Base-by-base conservation (phyloP, 176 grass and related monocot genomes). In the Ensete glaucum region DNA sequence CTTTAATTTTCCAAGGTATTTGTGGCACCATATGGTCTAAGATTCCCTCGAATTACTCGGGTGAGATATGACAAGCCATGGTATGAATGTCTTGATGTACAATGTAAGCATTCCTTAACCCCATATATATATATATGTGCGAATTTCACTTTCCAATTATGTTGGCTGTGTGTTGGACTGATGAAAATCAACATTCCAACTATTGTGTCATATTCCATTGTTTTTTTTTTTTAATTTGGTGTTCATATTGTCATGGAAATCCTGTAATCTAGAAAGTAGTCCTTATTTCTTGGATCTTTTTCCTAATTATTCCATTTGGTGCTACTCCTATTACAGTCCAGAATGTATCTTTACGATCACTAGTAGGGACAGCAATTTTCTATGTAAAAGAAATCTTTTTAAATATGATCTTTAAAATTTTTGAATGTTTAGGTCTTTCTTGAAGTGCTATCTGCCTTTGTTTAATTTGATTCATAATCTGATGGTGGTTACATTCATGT, bases 61-160 rank as follows among this genome's bases (percentile, higher is more conserved):
- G 77, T 93, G 82, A 90, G 90, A 87, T 91, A 97, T 65, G 90
- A 97, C 80, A 97, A 97, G 72, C 90, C 94, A 86, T 97, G 94
- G 88, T 83, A 97, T 20, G 90, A 97, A 57, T 97, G 94, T 75
- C 86, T 97, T 79, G 85, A 97, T 88, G 85, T 97, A 59, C 89
- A 96, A 65, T 88, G 94, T 97, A 90, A 84, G 68, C 78, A 25
- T 55, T 74, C 59, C 5, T 81, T 88, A 55, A 73, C 43, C 13
- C 65, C 24, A 25, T 25, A 57, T 57, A 13, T 17, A 57, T 22
- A 65, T 65, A 64, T 70, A 11, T 49, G 3, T 10, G 9, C 2
- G 1, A 27, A 74, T 29, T 24, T n/a, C 26, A 29, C 25, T 49
- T 75, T 53, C 51, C 26, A 54, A 1, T 29, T 62, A 59, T 79